Conservation (phyloP, 2,329 filamentous ascomycete genomes). For the Pestalotiopsis sp. region DNA sequence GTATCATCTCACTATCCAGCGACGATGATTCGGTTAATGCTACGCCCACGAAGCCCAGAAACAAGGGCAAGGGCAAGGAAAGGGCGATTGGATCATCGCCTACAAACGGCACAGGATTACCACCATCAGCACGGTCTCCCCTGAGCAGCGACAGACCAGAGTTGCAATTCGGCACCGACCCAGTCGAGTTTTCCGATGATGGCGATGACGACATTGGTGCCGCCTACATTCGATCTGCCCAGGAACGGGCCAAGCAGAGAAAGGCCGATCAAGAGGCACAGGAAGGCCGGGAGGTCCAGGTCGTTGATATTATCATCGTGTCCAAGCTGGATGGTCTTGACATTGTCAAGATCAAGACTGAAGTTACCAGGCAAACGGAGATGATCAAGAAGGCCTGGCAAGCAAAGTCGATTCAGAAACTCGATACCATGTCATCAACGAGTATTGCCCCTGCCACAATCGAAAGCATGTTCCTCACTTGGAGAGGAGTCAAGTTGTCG, state of each 20-base stretch:
- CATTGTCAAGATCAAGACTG: slow-evolving; percentile 65
- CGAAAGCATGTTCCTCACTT: slow-evolving; percentile 73
- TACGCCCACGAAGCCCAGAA: background rate
- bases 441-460: slow-evolving; percentile 40
- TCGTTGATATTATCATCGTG: slow-evolving; percentile 66
- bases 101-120: background rate
- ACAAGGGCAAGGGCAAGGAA: slow-evolving; percentile 3
- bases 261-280: slow-evolving; percentile 24
- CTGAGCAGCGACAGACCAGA: background rate
- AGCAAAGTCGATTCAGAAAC: slow-evolving; percentile 56
- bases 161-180: slow-evolving; percentile 18
- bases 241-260: slow-evolving; percentile 33
- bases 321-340: slow-evolving; percentile 66
- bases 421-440: slow-evolving; percentile 25
- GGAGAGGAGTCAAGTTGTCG: slow-evolving; percentile 73
- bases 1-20: slow-evolving; percentile 25
- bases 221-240: slow-evolving; percentile 46
- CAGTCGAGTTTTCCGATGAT: too few species aligned
- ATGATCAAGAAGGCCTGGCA: slow-evolving; percentile 74
- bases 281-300: slow-evolving; percentile 26
- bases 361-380: slow-evolving; percentile 67
- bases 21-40: slow-evolving; percentile 23
- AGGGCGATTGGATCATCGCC: background rate
- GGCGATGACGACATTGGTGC: slow-evolving; percentile 16
- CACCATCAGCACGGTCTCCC: background rate